These are phyloP conservation scores for Linnemannia hyalina DNA, from an alignment of 192 early-diverging fungal genomes.

Conservation along the genomic window DNA sequence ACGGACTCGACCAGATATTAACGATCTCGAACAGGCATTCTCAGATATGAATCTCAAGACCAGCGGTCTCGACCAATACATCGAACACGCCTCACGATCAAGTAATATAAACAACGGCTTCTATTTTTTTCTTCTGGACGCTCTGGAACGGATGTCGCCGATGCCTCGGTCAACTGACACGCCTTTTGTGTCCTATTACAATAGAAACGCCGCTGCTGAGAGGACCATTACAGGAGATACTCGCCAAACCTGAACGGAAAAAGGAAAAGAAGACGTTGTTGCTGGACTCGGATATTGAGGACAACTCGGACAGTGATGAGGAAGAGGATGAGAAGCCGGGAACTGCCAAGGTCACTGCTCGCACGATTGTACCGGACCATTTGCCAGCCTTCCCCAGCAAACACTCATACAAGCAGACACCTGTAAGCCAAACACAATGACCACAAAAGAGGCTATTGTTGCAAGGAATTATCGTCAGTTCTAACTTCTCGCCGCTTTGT, in stretches of 20 bases:
- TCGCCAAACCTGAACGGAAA: slow-evolving; percentile 33
- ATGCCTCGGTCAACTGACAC: background rate
- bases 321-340: slow-evolving; percentile 34
- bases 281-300: slow-evolving; percentile 53
- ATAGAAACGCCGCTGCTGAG: slow-evolving; percentile 37
- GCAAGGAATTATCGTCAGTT: background rate
- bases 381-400: slow-evolving; percentile 66
- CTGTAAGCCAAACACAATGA: slow-evolving; percentile 41
- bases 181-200: background rate
- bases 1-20: slow-evolving; percentile 62
- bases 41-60: slow-evolving; percentile 54
- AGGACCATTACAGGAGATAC: slow-evolving; percentile 49
- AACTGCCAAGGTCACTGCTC: slow-evolving; percentile 36
- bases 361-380: slow-evolving; percentile 63
- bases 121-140: too few relatives aligned
- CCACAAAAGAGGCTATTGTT: too few relatives aligned
- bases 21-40: slow-evolving; percentile 64
- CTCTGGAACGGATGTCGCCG: too few relatives aligned
- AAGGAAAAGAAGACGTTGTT: slow-evolving; percentile 24
- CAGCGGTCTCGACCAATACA: slow-evolving; percentile 53
- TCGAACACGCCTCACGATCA: slow-evolving; percentile 43
- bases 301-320: slow-evolving; percentile 53
- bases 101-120: slow-evolving; percentile 17
- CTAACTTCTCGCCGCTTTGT: background rate
- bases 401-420: slow-evolving; percentile 70